Base-by-base conservation (phyloP, 1,139 yeast genomes). In the Lodderomyces margitis region DNA sequence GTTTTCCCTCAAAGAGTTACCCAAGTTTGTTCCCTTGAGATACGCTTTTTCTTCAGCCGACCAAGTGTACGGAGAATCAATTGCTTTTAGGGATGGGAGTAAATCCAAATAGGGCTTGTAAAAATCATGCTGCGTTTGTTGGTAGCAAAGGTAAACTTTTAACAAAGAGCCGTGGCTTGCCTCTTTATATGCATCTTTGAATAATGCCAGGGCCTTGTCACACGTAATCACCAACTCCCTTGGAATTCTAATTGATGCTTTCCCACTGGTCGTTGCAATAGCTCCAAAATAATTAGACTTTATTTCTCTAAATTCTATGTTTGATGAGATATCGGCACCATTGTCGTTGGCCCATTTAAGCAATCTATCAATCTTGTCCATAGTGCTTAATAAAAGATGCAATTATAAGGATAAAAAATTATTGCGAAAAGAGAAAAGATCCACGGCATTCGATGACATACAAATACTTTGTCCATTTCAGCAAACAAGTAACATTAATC, bases 1-100 rank as follows among this genome's bases (percentile, higher is more conserved):
- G 38, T 68, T 64, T n/a, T 61, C 68, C 8, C 62, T 57, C 24
- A 74, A 58, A 0, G 75, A 68, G 44, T 63, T 65, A 1, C 78
- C 78, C 41, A 74, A 57, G 40, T 67, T 67, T 1, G 95, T 83
- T 0, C 91, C 94, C 36, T 70, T 66, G 7, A 88, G 59, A 41
- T 71, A 59, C 2, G 62, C 58, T 46, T 76, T 66, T 36, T 83
- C 85, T 5, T 63, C 62, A 0, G 70, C 59, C 12, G 63, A 60
- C 87, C 91, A 87, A 44, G 77, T 78, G 41, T 78, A 75, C 1
- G 95, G 94, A 5, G 83, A 70, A 28, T 72, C 71, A 21, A 79
- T 70, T 11, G 68, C 64, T 3, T 54, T 53, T 4, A 75, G 65
- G 2, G 57, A 47, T 0, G 96, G 95, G 20, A 88, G 68, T n/a